Base-by-base conservation (phyloP, 108 stramenopile species). In the Pseudonitzschia pungens region DNA sequence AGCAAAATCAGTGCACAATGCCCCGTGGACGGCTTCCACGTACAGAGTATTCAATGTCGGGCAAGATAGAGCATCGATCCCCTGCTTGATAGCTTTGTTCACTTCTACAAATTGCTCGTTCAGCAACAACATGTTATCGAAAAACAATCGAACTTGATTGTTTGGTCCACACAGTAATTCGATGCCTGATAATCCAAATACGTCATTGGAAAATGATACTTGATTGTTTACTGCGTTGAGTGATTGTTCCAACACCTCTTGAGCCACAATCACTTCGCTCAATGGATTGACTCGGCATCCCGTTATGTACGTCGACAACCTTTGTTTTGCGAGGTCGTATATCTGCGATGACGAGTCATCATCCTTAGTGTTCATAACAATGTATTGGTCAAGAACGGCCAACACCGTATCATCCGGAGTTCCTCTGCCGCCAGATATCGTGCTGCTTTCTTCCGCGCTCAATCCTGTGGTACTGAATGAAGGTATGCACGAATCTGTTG, bases 1-100 rank as follows among this genome's bases (percentile, higher is more conserved):
- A 7, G 77, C 77, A 43, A 68, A 40, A 32, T 78, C 70, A 8
- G 69, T 58, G 54, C 77, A 78, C 11, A 71, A 28, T 18, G 65
- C 44, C 1, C 72, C 66, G 40, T 78, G 70, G n/a, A 78, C 43
- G 15, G 54, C 65, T n/a, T 58, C 56, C 9, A 68, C 65, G 42
- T 78, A 78, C 15, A 78, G 12, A 26, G 71, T 29, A 50, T 78
- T 55, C 24, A 78, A 26, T 11, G 51, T 42, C 18, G 48, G 59
- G 36, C 77, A 78, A n/a, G 71, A 41, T 0, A 71, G 15, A 10
- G 57, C 71, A 3, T 58, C 58, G 1, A 43, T 22, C 0, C 21
- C 57, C 10, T 71, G 29, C n/a, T 24, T 42, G 8, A 71, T 40
- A 24, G 58, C 58, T 24, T 8, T 24, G 27, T 59, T 42, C 2